These are phyloP conservation scores for Nepenthes mirabilis DNA, from an alignment of 148 eudicot genomes.

Conservation along the genomic window DNA sequence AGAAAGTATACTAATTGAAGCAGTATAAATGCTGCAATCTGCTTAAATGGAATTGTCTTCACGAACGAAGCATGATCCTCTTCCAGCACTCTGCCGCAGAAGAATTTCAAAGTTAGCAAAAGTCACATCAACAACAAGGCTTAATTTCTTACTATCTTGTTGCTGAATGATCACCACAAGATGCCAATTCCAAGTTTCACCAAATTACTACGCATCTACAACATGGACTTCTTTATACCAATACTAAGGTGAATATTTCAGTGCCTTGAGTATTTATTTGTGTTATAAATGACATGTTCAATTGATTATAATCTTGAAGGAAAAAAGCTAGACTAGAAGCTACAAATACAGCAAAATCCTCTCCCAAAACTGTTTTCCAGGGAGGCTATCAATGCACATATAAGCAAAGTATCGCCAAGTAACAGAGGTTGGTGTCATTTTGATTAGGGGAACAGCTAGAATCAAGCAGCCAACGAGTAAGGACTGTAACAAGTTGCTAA, in stretches of 20 bases:
- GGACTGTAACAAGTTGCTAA: slow-evolving; percentile 60
- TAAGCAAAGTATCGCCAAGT: slow-evolving; percentile 69
- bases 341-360: slow-evolving; percentile 32
- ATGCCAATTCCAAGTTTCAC: too few relatives aligned
- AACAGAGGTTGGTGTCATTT: slow-evolving; percentile 54
- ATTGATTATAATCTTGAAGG: background rate
- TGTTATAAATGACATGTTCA: background rate
- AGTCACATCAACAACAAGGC: background rate
- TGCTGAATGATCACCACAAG: too few relatives aligned
- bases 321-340: slow-evolving; percentile 19
- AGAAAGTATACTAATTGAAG: slow-evolving; percentile 45
- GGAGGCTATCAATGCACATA: slow-evolving; percentile 65
- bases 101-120: background rate
- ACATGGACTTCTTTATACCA: too few relatives aligned
- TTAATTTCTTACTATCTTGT: background rate
- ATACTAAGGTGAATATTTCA: background rate
- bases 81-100: slow-evolving; percentile 40
- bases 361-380: slow-evolving; percentile 70
- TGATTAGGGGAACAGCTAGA: slow-evolving; percentile 45
- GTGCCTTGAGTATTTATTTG: background rate
- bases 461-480: slow-evolving; percentile 35
- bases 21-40: slow-evolving; percentile 39
- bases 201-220: too few relatives aligned
- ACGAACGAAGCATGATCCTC: slow-evolving; percentile 55
- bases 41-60: slow-evolving; percentile 60